phyloP scores from a whole-genome alignment of 805 yeast species.

The Metschnikowia matae region DNA sequence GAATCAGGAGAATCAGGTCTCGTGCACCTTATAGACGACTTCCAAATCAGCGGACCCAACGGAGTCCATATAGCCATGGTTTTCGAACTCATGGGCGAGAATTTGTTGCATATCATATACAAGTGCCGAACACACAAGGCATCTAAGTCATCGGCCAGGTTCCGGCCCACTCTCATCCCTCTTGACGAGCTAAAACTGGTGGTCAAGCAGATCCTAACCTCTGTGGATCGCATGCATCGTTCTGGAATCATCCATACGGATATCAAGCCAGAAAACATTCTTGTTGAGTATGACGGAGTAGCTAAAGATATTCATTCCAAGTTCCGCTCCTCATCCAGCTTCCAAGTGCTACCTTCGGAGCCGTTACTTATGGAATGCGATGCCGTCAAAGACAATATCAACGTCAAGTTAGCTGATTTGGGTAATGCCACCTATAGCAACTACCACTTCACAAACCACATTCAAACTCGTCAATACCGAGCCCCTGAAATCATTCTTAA shows the following conservation, averaged over 20 bases:
- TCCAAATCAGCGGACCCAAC: constrained; percentile 82
- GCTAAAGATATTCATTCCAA: background rate
- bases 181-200: constrained; percentile 72
- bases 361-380: constrained; percentile 9
- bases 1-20: constrained; percentile 43
- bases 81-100: constrained; percentile 95
- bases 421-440: constrained; percentile 87
- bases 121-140: constrained; percentile 54
- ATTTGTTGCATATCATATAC: constrained; percentile 77
- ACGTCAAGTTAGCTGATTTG: constrained; percentile 81
- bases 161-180: constrained; percentile 42
- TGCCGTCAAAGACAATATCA: constrained; percentile 9
- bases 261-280: constrained; percentile 64
- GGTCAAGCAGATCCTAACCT: constrained; percentile 69
- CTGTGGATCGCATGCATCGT: constrained; percentile 68
- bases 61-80: constrained; percentile 96
- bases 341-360: constrained; percentile 16
- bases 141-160: background rate
- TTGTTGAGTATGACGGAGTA: constrained; percentile 7
- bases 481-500: constrained; percentile 66
- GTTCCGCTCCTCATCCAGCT: background rate
- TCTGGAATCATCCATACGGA: constrained; percentile 77
- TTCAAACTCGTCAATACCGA: constrained; percentile 89
- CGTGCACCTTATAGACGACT: constrained; percentile 76
- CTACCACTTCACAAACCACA: constrained; percentile 80